A percentile compares a stretch with the other conserved stretches of the same genome.
Evolutionary conservation across 495 filamentous ascomycete species (phyloP).

Genomic region (Pyrenula massariospora): DNA sequence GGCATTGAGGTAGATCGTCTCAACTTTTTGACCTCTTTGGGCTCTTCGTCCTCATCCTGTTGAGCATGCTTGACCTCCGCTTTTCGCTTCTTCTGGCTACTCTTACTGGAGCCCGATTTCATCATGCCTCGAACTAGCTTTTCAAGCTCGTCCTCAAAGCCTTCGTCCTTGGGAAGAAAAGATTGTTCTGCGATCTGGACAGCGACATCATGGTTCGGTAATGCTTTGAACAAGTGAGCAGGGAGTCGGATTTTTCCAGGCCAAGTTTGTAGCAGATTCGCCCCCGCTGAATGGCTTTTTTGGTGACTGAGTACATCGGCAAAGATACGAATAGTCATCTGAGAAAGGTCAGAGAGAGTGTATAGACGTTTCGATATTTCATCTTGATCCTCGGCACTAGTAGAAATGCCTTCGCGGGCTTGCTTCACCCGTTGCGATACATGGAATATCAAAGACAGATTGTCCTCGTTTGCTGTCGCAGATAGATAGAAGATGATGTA

Average conservation of each 20-base stretch:
- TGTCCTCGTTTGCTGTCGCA: constrained; percentile 71
- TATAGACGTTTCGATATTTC: constrained; percentile 53
- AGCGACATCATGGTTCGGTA: constrained; percentile 65
- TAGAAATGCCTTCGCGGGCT: constrained; percentile 63
- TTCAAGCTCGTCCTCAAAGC: constrained; percentile 62
- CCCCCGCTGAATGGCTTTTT: constrained; percentile 52
- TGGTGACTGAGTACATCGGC: constrained; percentile 47
- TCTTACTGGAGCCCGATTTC: constrained; percentile 19
- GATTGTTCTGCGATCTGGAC: constrained; percentile 74
- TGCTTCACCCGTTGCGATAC: constrained; percentile 89
- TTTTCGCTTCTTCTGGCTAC: constrained; percentile 33
- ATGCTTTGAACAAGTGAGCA: constrained; percentile 58
- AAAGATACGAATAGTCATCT: constrained; percentile 70
- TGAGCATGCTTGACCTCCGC: constrained; percentile 25
- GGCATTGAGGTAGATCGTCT: constrained; percentile 20
- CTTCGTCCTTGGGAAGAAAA: constrained; percentile 59
- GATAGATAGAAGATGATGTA: constrained; percentile 86
- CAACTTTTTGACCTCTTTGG: constrained; percentile 33
- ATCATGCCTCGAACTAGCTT: constrained; percentile 41
- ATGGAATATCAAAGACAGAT: constrained; percentile 81
- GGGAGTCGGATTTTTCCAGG: constrained; percentile 74
- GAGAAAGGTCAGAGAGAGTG: constrained; percentile 77
- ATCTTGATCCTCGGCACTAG: constrained; percentile 17
- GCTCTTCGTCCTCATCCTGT: constrained; percentile 8
- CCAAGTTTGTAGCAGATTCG: constrained; percentile 66